Evolutionary conservation across 2,329 filamentous ascomycete genomes (phyloP).

Genomic region (Penicillium aurantiogriseum): DNA sequence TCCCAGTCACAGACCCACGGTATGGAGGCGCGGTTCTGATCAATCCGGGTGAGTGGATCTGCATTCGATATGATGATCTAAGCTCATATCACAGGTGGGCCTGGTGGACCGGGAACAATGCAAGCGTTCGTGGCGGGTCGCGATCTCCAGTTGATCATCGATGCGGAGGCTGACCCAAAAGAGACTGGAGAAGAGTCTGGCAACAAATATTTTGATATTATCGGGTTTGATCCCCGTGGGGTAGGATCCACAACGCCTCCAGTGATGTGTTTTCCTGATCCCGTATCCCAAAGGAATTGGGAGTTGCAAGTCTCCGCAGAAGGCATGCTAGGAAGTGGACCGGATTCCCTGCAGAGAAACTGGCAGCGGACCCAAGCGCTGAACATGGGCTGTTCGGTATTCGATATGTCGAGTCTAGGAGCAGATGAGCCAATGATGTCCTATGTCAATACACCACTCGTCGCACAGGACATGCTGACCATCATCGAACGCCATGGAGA

Average conservation of each 20-base stretch:
- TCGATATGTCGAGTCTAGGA: slow-evolving; percentile 17
- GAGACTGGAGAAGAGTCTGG: background rate
- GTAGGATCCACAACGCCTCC: slow-evolving; percentile 43
- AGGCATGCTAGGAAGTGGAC: slow-evolving; percentile 36
- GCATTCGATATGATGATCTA: background rate
- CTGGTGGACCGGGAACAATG: slow-evolving; percentile 45
- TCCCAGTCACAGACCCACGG: slow-evolving; percentile 40
- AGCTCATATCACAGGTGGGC: slow-evolving; percentile 35
- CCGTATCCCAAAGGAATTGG: slow-evolving; percentile 32
- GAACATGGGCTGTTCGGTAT: slow-evolving; percentile 31
- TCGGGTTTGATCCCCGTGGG: slow-evolving; percentile 47
- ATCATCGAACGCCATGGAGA: slow-evolving; percentile 41
- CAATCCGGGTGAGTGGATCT: slow-evolving; percentile 42
- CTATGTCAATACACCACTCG: slow-evolving; percentile 36
- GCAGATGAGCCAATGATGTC: slow-evolving; percentile 28
- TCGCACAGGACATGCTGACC: slow-evolving; percentile 38
- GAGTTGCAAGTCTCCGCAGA: slow-evolving; percentile 36
- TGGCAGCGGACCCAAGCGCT: slow-evolving; percentile 37
- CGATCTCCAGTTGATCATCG: slow-evolving; percentile 39
- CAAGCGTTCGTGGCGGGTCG: slow-evolving; percentile 34
- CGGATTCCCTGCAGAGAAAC: slow-evolving; percentile 29
- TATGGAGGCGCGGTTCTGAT: slow-evolving; percentile 50
- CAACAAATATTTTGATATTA: slow-evolving; percentile 41
- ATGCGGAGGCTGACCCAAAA: slow-evolving; percentile 31
- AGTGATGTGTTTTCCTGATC: slow-evolving; percentile 42